Base-by-base conservation (phyloP, 805 yeast genomes). In the Diddensiella caesifluorescens region DNA sequence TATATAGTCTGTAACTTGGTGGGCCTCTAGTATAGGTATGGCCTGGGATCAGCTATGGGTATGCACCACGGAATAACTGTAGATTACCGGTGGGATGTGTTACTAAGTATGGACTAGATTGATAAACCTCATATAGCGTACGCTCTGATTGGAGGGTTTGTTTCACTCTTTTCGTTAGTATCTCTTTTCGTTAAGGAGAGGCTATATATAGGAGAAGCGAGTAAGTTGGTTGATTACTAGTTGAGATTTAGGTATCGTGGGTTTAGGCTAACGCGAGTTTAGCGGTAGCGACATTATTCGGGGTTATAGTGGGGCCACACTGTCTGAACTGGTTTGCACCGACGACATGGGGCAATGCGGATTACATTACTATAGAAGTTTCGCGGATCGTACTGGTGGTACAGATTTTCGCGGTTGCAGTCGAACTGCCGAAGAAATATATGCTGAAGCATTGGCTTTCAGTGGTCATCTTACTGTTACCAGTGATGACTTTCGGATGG, bases 401-500 rank as follows among this genome's bases (percentile, higher is more conserved):
- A 40, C 96, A 88, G 66, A 85, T 88, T 52, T 90, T 88, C 55
- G 95, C 95, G 6, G 95, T 86, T 16, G 95, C 95, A 2, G 97
- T 88, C 25, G 97, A 88, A 62, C 68, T 88, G 61, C 97, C 97
- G 13, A 77, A 84, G 43, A 84, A 83, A 59, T 88, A 89, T 60
- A 83, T 89, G 90, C 70, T 78, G 49, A 75, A 75, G 47, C 96
- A 89, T 59, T 81, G 92, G 87, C 51, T 73, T 5, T 81, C 94
- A 0, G 88, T 89, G 12, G 62, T 77, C 16, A 71, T 83, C 60
- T 71, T 88, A 36, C 69, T 88, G 34, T 69, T 87, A 23, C 95
- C 95, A 1, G 92, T 84, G 20, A 88, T 88, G 97, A 82, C 95
- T 1, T 69, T 69, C 41, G 96, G 96, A 18, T 88, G 96, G 96